phyloP scores from a whole-genome alignment of 768 basidiomycete genomes.

The Tulasnella sp. region DNA sequence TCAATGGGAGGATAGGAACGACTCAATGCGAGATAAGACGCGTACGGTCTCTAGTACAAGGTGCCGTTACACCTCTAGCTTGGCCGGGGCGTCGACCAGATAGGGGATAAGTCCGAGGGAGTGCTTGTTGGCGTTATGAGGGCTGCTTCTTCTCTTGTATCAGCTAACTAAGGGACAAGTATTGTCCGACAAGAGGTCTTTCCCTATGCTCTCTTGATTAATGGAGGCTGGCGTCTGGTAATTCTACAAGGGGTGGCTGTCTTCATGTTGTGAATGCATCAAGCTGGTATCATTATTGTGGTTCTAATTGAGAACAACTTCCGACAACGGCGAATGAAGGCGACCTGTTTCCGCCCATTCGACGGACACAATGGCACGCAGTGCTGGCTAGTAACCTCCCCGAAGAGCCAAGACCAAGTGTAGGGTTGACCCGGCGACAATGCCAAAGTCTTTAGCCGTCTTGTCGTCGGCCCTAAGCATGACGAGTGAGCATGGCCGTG shows the following conservation, averaged over 20 bases:
- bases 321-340: neutral
- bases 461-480: slow-evolving; percentile 74
- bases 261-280: neutral
- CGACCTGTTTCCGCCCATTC: neutral
- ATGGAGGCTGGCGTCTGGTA: neutral
- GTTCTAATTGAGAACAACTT: neutral
- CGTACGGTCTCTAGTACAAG: no score
- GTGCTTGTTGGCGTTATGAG: no score
- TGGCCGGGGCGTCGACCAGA: no score
- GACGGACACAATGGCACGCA: neutral
- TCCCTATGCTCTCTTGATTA: neutral
- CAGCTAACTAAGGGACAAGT: no score
- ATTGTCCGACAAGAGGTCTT: neutral
- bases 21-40: no score
- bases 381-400: slow-evolving; percentile 47
- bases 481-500: neutral
- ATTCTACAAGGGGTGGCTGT: neutral
- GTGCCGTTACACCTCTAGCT: no score
- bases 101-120: no score
- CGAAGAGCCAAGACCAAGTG: slow-evolving; percentile 93
- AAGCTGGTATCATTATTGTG: neutral
- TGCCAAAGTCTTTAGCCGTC: slow-evolving; percentile 71
- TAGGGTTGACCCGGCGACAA: slow-evolving; percentile 73
- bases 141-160: no score
- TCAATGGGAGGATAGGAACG: no score